phyloP scores from a whole-genome alignment of 2,329 filamentous ascomycete genomes.

The Fusarium sp. region DNA sequence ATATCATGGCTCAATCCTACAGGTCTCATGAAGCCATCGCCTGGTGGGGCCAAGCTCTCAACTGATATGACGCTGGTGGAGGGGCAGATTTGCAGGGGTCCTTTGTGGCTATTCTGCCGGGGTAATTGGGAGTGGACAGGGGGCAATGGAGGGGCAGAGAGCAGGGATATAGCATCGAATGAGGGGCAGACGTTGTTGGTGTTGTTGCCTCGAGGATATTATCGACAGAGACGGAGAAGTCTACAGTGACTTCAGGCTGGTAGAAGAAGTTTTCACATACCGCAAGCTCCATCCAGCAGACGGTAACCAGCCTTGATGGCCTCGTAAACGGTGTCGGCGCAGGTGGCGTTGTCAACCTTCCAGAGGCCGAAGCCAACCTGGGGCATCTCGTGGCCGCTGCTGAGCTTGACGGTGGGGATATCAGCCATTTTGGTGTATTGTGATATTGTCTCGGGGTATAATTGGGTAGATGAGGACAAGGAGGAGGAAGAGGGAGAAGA shows the following conservation, averaged over 20 bases:
- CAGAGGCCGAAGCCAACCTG: constrained; percentile 83
- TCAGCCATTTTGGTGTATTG: constrained; percentile 49
- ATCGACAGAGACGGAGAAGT: constrained; percentile 11
- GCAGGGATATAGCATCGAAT: constrained; percentile 11
- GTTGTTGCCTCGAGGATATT: not conserved
- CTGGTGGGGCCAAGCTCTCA: constrained; percentile 18
- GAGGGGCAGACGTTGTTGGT: constrained; percentile 26
- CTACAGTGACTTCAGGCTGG: not conserved
- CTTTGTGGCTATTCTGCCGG: constrained; percentile 40
- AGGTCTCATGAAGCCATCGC: constrained; percentile 29
- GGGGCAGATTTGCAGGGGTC: constrained; percentile 40
- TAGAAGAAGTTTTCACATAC: constrained; percentile 53
- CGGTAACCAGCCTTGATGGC: constrained; percentile 74
- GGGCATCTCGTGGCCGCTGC: constrained; percentile 76
- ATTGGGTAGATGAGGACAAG: constrained; percentile 7
- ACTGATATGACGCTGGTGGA: constrained; percentile 28
- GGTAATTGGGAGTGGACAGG: constrained; percentile 36
- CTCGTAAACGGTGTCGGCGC: constrained; percentile 83
- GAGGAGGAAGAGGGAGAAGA: constrained; percentile 15
- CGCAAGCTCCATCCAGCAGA: constrained; percentile 70
- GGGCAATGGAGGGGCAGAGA: constrained; percentile 18
- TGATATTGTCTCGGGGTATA: constrained; percentile 17
- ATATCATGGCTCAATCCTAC: not conserved
- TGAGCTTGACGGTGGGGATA: constrained; percentile 68
- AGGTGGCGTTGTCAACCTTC: constrained; percentile 82